These are phyloP conservation scores for Nicotiana rustica DNA, from an alignment of 305 asterid genomes.

Conservation along the genomic window DNA sequence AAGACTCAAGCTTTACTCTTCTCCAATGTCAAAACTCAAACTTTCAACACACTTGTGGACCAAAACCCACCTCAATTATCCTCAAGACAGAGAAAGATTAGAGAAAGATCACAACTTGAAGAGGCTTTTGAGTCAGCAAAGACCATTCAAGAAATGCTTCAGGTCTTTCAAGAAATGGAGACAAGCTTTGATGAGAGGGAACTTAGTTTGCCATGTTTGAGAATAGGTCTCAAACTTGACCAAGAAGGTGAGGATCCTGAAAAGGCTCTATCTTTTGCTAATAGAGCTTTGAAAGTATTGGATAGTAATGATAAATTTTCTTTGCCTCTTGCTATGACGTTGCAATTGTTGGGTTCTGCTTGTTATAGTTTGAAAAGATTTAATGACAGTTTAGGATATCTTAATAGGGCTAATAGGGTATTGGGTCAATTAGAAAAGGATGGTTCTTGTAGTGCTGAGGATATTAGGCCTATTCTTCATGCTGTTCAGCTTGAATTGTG, in stretches of 20 bases:
- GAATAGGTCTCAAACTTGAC: constrained; percentile 86
- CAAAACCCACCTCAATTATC: constrained; percentile 53
- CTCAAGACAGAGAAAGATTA: constrained; percentile 74
- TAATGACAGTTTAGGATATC: constrained; percentile 83
- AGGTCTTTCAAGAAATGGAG: constrained; percentile 77
- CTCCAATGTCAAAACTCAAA: constrained; percentile 44
- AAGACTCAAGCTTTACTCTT: constrained; percentile 49
- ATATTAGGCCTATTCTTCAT: constrained; percentile 68
- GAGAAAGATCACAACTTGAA: constrained; percentile 70
- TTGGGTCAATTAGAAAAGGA: constrained; percentile 61
- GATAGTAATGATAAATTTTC: constrained; percentile 61
- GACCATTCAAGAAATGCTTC: constrained; percentile 76
- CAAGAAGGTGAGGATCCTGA: constrained; percentile 79
- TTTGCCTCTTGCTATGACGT: constrained; percentile 84
- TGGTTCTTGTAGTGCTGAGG: constrained; percentile 51
- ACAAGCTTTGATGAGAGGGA: constrained; percentile 67
- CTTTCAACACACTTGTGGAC: constrained; percentile 58
- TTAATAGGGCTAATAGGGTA: constrained; percentile 82
- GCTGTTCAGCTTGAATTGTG: constrained; percentile 77
- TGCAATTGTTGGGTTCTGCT: constrained; percentile 89
- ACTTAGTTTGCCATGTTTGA: constrained; percentile 82
- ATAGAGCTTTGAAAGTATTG: constrained; percentile 67
- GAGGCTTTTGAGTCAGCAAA: constrained; percentile 87
- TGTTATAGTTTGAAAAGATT: constrained; percentile 68
- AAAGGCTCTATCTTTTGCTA: constrained; percentile 67